Conservation (phyloP, 108 stramenopile genomes). For the Pseudonitzschia pungens region DNA sequence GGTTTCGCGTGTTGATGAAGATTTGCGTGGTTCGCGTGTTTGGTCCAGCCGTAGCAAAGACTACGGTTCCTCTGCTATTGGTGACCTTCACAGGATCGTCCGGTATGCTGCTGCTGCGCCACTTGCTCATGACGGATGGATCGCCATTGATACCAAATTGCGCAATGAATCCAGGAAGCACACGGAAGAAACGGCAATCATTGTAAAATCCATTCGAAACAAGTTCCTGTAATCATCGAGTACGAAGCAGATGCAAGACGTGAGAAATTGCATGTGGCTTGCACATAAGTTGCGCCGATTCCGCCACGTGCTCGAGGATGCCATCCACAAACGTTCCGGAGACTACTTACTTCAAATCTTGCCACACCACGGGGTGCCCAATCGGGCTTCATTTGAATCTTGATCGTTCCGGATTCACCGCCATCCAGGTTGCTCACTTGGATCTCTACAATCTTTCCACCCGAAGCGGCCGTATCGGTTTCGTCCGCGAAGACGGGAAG, state of each 20-base stretch:
- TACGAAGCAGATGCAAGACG: not conserved
- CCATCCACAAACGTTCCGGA: not conserved
- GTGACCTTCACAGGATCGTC: slow-evolving; percentile 87
- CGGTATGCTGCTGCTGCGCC: slow-evolving; percentile 51
- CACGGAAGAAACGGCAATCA: slow-evolving; percentile 84
- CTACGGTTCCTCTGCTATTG: slow-evolving; percentile 83
- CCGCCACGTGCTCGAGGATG: no score
- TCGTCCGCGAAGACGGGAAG: slow-evolving; percentile 22
- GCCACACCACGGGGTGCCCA: slow-evolving; percentile 81
- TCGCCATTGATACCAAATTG: slow-evolving; percentile 92
- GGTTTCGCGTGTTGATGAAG: slow-evolving; percentile 72
- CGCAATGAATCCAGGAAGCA: slow-evolving; percentile 86
- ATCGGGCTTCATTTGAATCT: slow-evolving; percentile 65
- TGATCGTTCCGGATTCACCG: slow-evolving; percentile 63
- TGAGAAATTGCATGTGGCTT: no score
- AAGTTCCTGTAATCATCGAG: slow-evolving; percentile 37
- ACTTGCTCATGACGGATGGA: slow-evolving; percentile 66
- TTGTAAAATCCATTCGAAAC: slow-evolving; percentile 61
- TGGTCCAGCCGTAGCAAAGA: slow-evolving; percentile 90
- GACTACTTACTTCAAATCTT: slow-evolving; percentile 58
- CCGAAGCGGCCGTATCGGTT: slow-evolving; percentile 1
- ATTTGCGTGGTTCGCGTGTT: slow-evolving; percentile 91
- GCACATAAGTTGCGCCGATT: no score
- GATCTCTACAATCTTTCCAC: slow-evolving; percentile 55
- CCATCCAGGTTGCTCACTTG: slow-evolving; percentile 62